Evolutionary conservation across 495 filamentous ascomycete genomes (phyloP).

Genomic region (Penicillium desertorum): DNA sequence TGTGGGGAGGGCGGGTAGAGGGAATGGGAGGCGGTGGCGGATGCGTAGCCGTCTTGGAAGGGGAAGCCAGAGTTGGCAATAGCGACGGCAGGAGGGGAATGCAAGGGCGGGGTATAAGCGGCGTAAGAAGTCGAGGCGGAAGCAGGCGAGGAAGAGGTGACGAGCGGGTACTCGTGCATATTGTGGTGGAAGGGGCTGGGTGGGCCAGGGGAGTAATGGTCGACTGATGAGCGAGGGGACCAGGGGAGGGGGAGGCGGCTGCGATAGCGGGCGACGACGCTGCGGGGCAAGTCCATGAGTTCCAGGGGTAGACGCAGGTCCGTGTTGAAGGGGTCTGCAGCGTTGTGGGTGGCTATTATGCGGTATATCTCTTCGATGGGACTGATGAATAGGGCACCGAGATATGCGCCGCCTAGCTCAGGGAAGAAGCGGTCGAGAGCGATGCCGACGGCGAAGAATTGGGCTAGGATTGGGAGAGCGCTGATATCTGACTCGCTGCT

Average conservation of each 20-base stretch:
- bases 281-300: slow-evolving; percentile 44
- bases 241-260: slow-evolving; percentile 34
- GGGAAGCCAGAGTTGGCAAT: slow-evolving; percentile 42
- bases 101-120: slow-evolving; percentile 45
- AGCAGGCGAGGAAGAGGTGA: slow-evolving; percentile 40
- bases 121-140: slow-evolving; percentile 41
- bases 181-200: slow-evolving; percentile 40
- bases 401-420: slow-evolving; percentile 83
- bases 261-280: slow-evolving; percentile 39
- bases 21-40: slow-evolving; percentile 32
- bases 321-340: slow-evolving; percentile 37
- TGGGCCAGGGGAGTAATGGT: slow-evolving; percentile 40
- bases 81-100: slow-evolving; percentile 42
- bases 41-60: slow-evolving; percentile 33
- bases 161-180: slow-evolving; percentile 37
- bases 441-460: slow-evolving; percentile 87
- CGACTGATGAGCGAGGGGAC: slow-evolving; percentile 42
- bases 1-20: slow-evolving; percentile 42
- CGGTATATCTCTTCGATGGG: slow-evolving; percentile 78
- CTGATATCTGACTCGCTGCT: slow-evolving; percentile 42
- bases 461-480: slow-evolving; percentile 65
- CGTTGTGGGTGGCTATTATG: slow-evolving; percentile 40
- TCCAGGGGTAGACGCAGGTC: slow-evolving; percentile 36
- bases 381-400: slow-evolving; percentile 70
- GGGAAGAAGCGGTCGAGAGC: slow-evolving; percentile 88